Evolutionary conservation across 306 rosid species (phyloP), one percentile per base, ranked within the genome.

Genomic region (Prunus kanzakura): DNA sequence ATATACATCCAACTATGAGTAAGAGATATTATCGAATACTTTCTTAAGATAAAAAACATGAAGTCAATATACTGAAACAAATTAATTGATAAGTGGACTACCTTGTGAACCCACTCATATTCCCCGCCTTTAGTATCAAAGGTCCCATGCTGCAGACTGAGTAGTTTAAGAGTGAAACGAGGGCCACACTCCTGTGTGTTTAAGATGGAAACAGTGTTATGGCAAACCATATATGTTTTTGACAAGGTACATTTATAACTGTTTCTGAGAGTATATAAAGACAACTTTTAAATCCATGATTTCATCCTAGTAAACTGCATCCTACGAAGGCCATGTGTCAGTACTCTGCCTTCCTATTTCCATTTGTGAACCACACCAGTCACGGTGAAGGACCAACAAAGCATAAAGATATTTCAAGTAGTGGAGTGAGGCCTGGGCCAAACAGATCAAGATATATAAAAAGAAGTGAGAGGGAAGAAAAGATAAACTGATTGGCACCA

Each of bases 21-120:
- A 19, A 64, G 49, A 43, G 58, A 18, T 0, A 68, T 22, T 1
- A 60, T 29, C 45, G 12, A 74, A 50, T 15, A 22, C 3, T 76
- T 55, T 12, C 3, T 32, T 5, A 72, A 52, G 29, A 29, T 38
- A 71, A 30, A 64, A 41, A 23, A 66, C 2, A 81, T 57, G 19
- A 67, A 11, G 76, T 27, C n/a, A 56, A 81, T 47, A 76, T 15
- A 65, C n/a, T 15, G n/a, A 64, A 20, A 57, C 30, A 13, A 56
- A 55, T 15, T 62, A 64, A 50, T 16, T 68, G 51, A 52, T 63
- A 75, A 64, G 76, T 43, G 50, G 73, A 64, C 20, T 89, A 95
- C 99, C 93, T 92, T 95, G 88, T 92, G 99, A 82, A 88, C 96
- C 99, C 97, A 92, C 74, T 92, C 97, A 78, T 76, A 95, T 72